Evolutionary conservation across 2,329 filamentous ascomycete species (phyloP), one percentile per base, ranked within the genome.

Genomic region (Alternaria consortialis): DNA sequence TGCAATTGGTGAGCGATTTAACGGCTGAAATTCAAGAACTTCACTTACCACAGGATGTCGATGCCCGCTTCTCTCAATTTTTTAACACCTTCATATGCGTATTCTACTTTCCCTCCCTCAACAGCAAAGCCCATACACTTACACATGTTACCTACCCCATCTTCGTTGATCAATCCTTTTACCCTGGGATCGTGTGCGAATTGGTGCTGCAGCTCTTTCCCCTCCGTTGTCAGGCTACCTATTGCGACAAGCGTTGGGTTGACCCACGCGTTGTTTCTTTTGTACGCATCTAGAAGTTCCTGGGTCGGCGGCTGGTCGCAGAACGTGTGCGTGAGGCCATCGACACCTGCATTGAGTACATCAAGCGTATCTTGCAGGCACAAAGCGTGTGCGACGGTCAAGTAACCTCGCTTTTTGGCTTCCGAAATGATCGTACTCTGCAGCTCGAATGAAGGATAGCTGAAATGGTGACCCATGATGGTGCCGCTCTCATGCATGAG

Each of bases 401-500:
- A 53, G 27, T 80, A 75, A 6, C 78, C 76, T 11, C 77, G 67
- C 40, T 68, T 69, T 29, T 77, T 77, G 0, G 81, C 74, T 52
- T 81, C 78, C 5, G 77, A 70, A 36, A 85, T 76, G 20, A 85
- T 75, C 4, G 77, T 78, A 50, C 73, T 78, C 61, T 86, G 83
- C 5, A 86, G 73, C 44, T 81, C 76, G 5, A 81, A 56, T 0
- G 78, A 75, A 0, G 83, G 83, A 34, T 81, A 74, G 5, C 66
- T 62, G 17, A 83, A 75, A 7, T 75, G 44, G 7, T 59, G 37
- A 2, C 79, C 78, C 69, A 85, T 73, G 8, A 74, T 69, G 7
- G 68, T 75, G 3, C 84, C 84, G 53, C 75, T 78, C 63, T 85
- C 84, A 63, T 85, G 82, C 78, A 85, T 83, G 48, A 85, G 70